Base-by-base conservation (phyloP, 2,329 filamentous ascomycete genomes). In the Chaetothyriales sp. region DNA sequence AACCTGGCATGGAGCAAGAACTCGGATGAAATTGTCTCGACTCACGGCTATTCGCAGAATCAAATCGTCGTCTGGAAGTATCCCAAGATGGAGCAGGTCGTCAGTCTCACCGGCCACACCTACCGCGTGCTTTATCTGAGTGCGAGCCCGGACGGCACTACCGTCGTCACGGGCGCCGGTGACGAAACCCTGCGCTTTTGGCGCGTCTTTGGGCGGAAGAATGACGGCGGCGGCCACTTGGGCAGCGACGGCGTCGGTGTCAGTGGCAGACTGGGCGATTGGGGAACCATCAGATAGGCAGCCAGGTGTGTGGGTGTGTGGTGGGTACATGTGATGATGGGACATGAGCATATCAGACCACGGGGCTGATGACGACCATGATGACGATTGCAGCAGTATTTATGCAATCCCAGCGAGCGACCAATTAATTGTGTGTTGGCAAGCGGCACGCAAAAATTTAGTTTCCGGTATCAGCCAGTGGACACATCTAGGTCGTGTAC, bases 51-150 rank as follows among this genome's bases (percentile, higher is more conserved):
- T 71, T 90, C 85, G 60, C 92, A 98, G 65, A 95, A 98, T 66
- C 92, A 97, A 68, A 95, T 98, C 62, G 90, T 97, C 40, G 88
- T 98, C 51, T 98, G 92, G 92, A 98, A 98, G 65, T 98, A 98
- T 65, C 92, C 92, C 1, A 89, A 85, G 60, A 97, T 98, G 92
- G 88, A 88, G 47, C 92, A 97, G 66, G 89, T 98, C 7, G 90
- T 88, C 43, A 94, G 87, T 60, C 74, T 98, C 46, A 98, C 92
- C 0, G 92, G 92, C 0, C 92, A 98, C 67, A 98, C 92, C 1
- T 97, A 94, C 69, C 85, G 92, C 63, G 92, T 98, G 10, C 75
- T 98, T 2, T 98, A 97, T 66, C 76, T 98, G 49, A 89, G 89
- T 29, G 97, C 97, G 89, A 95, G 89, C 64, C 92, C 92, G 1